Base-by-base conservation (phyloP, 495 filamentous ascomycete species). In the Antarctomyces pellizariae region DNA sequence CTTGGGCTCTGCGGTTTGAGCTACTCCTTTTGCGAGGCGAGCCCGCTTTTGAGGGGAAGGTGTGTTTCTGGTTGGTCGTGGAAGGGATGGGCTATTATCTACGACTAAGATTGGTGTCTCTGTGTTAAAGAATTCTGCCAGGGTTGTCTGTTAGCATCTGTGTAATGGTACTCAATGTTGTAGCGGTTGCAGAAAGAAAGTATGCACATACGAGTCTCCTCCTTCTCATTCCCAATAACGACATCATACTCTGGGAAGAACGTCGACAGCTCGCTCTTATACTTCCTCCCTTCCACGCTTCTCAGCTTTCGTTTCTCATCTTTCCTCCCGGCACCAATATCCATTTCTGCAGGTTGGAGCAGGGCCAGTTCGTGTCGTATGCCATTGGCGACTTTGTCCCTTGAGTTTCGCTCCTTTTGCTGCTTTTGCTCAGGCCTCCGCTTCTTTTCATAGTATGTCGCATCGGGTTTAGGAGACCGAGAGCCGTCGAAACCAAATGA, bases 171-270 rank as follows among this genome's bases (percentile, higher is more conserved):
- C n/a, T n/a, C n/a, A n/a, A n/a, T n/a, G n/a, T n/a, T n/a, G n/a
- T n/a, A n/a, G n/a, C n/a, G n/a, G n/a, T n/a, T n/a, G n/a, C n/a
- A n/a, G n/a, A n/a, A n/a, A 18, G 19, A 4, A 22, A 24, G 19
- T 8, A n/a, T 16, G 23, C 16, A 53, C 64, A 37, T 58, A 90
- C 78, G 75, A 31, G 67, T 53, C 43, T 80, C 70, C 31, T 73
- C 67, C 4, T 65, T 63, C 36, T 78, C 71, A 36, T 82, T 71
- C 32, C 73, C 77, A 43, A 92, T 72, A 29, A 90, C 62, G 36
- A 86, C 74, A 44, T 92, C 82, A 48, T 84, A 92, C 34, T 84
- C 79, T 22, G 75, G 67, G 39, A 92, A 89, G 47, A 86, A 92
- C 16, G 65, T 57, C 5, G 78, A 71, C 15, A 92, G 57, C 41